Conservation (phyloP, 2,329 filamentous ascomycete species). For the Curvularia spicifera region DNA sequence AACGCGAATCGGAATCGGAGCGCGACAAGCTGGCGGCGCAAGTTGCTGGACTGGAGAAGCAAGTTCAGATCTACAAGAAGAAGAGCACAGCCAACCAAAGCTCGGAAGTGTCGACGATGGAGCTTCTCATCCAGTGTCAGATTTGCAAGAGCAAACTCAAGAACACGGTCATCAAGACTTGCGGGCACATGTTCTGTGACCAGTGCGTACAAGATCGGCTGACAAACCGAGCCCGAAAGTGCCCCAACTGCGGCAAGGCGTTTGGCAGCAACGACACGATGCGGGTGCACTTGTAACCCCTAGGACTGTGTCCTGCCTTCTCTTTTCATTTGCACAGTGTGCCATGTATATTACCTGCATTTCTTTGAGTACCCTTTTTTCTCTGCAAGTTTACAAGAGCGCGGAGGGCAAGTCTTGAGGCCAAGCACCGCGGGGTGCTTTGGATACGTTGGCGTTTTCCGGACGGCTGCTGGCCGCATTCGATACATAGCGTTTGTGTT, state of each 20-base stretch:
- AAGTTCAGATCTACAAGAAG: conserved; percentile 82
- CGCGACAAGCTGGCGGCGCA: conserved; percentile 79
- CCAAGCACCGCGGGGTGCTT: conserved; percentile 8
- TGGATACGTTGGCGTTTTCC: conserved; percentile 18
- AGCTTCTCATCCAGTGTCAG: conserved; percentile 81
- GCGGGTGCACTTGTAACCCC: conserved; percentile 53
- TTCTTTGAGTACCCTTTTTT: conserved; percentile 15
- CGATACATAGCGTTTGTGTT: conserved; percentile 13
- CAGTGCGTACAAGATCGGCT: conserved; percentile 89
- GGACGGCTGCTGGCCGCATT: conserved; percentile 4
- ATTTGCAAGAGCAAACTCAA: conserved; percentile 95
- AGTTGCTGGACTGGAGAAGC: conserved; percentile 79
- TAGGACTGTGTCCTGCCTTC: neutral
- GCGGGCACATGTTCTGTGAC: conserved; percentile 93
- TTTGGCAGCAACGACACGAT: conserved; percentile 93
- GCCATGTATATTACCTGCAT: conserved; percentile 21
- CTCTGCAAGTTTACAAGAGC: conserved; percentile 9
- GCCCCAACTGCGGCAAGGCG: conserved; percentile 88
- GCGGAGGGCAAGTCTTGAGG: conserved; percentile 10
- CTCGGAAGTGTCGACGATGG: conserved; percentile 81
- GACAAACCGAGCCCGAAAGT: conserved; percentile 89
- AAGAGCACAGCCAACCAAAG: conserved; percentile 82
- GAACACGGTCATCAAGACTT: conserved; percentile 90
- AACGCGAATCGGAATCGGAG: conserved; percentile 70
- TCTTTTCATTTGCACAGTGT: conserved; percentile 4